Evolutionary conservation across 2,329 filamentous ascomycete genomes (phyloP), one percentile per base, ranked within the genome.

Genomic region (Ceratocystis destructans): DNA sequence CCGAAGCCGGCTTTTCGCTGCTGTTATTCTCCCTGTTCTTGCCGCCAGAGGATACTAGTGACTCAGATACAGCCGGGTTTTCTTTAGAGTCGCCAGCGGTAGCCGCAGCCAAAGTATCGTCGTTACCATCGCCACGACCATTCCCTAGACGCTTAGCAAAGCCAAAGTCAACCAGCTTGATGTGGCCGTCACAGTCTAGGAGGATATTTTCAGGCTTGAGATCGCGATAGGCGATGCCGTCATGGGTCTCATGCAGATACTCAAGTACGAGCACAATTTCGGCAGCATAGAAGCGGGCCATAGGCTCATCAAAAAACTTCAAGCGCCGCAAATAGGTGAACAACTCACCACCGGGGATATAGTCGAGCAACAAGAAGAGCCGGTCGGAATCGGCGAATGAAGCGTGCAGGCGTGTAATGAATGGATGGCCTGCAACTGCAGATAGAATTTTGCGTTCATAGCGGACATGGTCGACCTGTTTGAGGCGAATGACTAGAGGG

Each of bases 391-490:
- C 89, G 73, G 89, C 86, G 77, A 93, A 94, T 70, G 88, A 90
- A 68, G 86, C 87, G 62, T 88, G 80, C 73, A 93, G 82, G 69
- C 83, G 86, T 64, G 89, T 92, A 73, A 94, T 92, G 76, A 93
- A 94, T 28, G 89, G 89, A 73, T 92, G 86, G 28, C 88, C 88
- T 61, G 87, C 85, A 61, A 93, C 87, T 70, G 89, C 86, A 72
- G 85, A 83, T 64, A 94, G 83, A 70, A 93, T 87, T 69, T 85
- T 83, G 71, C 89, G 87, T 79, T 94, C 89, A 76, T 92, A 89
- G 69, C 88, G 87, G 65, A 93, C 89, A 75, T 94, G 89, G 76
- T 93, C 89, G 70, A 93, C 86, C 73, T 94, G 89, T 79, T 93
- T 93, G 67, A 93, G 82, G 69, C 87, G 87, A 74, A 94, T 87